phyloP scores from a whole-genome alignment of 2,329 filamentous ascomycete species.

The Cercospora zeae-maydis region DNA sequence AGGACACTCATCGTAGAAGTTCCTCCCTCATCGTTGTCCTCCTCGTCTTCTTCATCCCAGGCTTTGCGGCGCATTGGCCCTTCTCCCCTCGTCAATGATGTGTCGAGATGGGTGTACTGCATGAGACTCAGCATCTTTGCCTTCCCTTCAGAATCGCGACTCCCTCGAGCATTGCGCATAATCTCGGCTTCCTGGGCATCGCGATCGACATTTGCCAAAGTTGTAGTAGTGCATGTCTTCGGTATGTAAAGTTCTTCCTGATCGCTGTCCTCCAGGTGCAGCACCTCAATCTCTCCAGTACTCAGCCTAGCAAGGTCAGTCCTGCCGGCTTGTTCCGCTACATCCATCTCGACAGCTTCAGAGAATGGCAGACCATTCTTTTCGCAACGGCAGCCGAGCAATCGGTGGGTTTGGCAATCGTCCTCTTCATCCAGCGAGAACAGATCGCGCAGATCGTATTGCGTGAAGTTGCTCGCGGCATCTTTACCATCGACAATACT shows the following conservation, averaged over 20 bases:
- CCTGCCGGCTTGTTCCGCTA: conserved; percentile 9
- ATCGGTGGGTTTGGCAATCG: conserved; percentile 64
- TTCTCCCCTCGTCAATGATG: conserved; percentile 25
- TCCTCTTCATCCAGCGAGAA: conserved; percentile 62
- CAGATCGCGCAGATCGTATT: conserved; percentile 63
- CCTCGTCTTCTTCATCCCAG: neutral
- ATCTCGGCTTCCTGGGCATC: conserved; percentile 37
- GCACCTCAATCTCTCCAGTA: conserved; percentile 20
- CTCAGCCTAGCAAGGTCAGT: conserved; percentile 29
- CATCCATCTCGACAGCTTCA: conserved; percentile 26
- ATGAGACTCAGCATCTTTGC: conserved; percentile 51
- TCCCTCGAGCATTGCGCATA: conserved; percentile 33
- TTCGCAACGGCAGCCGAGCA: conserved; percentile 61
- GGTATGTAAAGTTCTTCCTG: conserved; percentile 21
- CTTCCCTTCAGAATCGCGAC: conserved; percentile 32
- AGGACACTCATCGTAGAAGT: conserved; percentile 31
- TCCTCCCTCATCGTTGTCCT: conserved; percentile 29
- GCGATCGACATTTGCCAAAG: conserved; percentile 34
- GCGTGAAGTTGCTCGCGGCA: conserved; percentile 59
- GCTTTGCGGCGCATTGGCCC: neutral
- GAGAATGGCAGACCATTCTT: conserved; percentile 48
- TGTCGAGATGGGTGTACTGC: conserved; percentile 54
- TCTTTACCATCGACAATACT: conserved; percentile 67
- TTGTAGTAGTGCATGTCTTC: conserved; percentile 13
- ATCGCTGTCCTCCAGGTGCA: conserved; percentile 29